These are phyloP conservation scores for Leptographium galeiforme DNA, from an alignment of 2,329 filamentous ascomycete species.

Conservation along the genomic window DNA sequence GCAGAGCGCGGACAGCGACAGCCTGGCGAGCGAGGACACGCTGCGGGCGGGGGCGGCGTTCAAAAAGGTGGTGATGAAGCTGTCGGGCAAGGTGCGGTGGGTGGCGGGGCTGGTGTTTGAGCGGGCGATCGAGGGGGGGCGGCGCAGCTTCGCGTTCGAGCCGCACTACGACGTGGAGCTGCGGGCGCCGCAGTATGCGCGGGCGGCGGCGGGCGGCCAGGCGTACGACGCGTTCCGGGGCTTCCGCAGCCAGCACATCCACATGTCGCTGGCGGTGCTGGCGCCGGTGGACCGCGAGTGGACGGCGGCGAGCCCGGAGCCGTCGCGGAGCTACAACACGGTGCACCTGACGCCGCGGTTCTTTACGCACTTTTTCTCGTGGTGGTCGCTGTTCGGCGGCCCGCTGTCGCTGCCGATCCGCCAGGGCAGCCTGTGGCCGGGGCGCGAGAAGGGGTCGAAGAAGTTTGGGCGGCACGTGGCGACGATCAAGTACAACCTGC, in stretches of 20 bases:
- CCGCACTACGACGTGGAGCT: conserved; percentile 87
- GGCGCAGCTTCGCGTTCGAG: conserved; percentile 74
- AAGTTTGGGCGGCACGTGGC: conserved; percentile 94
- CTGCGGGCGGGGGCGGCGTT: conserved; percentile 68
- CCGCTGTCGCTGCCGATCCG: conserved; percentile 90
- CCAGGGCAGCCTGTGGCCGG: conserved; percentile 83
- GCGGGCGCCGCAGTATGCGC: conserved; percentile 64
- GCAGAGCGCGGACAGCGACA: conserved; percentile 40
- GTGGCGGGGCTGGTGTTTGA: conserved; percentile 87
- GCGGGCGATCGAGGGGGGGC: conserved; percentile 57
- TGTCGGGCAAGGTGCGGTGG: conserved; percentile 93
- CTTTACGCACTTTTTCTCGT: conserved; percentile 95
- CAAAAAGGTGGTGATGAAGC: conserved; percentile 97
- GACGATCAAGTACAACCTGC: conserved; percentile 95
- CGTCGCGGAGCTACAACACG: conserved; percentile 87
- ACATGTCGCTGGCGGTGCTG: conserved; percentile 81
- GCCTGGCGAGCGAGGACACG: conserved; percentile 47
- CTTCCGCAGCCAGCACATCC: conserved; percentile 95
- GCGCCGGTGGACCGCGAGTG: conserved; percentile 81
- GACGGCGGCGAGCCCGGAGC: conserved; percentile 59
- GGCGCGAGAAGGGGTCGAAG: conserved; percentile 90
- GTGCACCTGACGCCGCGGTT: conserved; percentile 90
- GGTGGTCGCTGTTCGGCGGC: conserved; percentile 94
- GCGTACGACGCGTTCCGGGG: conserved; percentile 87
- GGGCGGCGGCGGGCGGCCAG: conserved; percentile 30